Evolutionary conservation across 192 early-diverging fungal genomes (phyloP).

Genomic region (Coemansia furcata): DNA sequence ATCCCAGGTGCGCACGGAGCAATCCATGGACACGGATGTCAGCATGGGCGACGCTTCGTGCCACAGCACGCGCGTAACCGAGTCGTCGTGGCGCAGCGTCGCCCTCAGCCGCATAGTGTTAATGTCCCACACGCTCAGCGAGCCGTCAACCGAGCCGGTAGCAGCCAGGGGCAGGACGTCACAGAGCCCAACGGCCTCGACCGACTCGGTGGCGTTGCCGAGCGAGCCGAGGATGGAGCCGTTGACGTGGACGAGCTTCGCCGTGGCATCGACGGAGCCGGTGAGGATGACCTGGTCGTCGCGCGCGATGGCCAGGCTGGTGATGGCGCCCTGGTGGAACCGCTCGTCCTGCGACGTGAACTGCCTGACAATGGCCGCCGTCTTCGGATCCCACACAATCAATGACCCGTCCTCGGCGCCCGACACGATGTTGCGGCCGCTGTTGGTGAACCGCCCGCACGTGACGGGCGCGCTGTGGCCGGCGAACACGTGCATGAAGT

Average conservation of each 20-base stretch:
- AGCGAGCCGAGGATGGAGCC: slow-evolving; percentile 81
- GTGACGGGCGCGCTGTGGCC: slow-evolving; percentile 84
- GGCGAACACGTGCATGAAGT: slow-evolving; percentile 92
- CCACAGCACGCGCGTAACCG: slow-evolving; percentile 78
- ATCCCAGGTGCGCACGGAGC: slow-evolving; percentile 88
- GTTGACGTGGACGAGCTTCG: slow-evolving; percentile 74
- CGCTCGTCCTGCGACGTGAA: slow-evolving; percentile 74
- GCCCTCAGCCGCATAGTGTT: slow-evolving; percentile 77
- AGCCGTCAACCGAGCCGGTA: slow-evolving; percentile 85
- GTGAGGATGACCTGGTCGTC: slow-evolving; percentile 79
- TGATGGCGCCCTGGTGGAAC: slow-evolving; percentile 82
- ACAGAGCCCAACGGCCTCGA: slow-evolving; percentile 87
- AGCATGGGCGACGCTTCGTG: slow-evolving; percentile 64
- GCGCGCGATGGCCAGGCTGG: slow-evolving; percentile 66
- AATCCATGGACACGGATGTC: slow-evolving; percentile 75
- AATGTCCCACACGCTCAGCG: slow-evolving; percentile 91
- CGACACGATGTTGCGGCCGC: slow-evolving; percentile 83
- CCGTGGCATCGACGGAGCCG: slow-evolving; percentile 77
- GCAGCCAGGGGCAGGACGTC: slow-evolving; percentile 67
- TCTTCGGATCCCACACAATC: slow-evolving; percentile 93
- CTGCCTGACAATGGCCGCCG: slow-evolving; percentile 62
- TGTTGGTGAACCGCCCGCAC: slow-evolving; percentile 85
- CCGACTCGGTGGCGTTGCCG: slow-evolving; percentile 76
- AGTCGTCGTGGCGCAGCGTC: slow-evolving; percentile 81
- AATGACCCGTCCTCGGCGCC: slow-evolving; percentile 81